Percentiles rank a stretch among this genome's conserved stretches.
Evolutionary conservation across 805 yeast species (phyloP).

Genomic region (Ogataea paraovalis): DNA sequence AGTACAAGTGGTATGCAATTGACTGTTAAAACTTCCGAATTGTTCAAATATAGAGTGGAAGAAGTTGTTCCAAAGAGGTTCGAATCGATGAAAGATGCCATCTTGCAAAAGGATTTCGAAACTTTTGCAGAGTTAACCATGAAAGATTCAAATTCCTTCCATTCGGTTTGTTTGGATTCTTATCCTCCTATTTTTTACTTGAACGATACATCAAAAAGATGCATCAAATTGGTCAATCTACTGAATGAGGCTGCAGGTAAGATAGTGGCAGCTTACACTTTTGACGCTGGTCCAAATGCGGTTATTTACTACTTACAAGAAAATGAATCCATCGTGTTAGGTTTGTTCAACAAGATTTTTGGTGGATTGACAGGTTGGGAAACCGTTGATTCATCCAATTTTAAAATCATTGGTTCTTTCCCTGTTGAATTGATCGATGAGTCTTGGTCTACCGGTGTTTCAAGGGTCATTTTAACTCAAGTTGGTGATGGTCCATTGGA

Average conservation of each 20-base stretch:
- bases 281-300: slow-evolving; percentile 99
- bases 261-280: slow-evolving; percentile 90
- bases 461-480: slow-evolving; percentile 76
- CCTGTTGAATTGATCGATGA: slow-evolving; percentile 28
- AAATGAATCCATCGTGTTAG: slow-evolving; percentile 70
- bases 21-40: slow-evolving; percentile 84
- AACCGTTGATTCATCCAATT: slow-evolving; percentile 17
- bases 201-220: slow-evolving; percentile 83
- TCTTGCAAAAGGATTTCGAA: slow-evolving; percentile 67
- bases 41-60: slow-evolving; percentile 74
- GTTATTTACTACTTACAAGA: slow-evolving; percentile 83
- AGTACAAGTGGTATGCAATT: slow-evolving; percentile 96
- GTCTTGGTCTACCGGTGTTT: slow-evolving; percentile 51
- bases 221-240: slow-evolving; percentile 72
- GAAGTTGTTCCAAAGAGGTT: slow-evolving; percentile 86
- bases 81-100: slow-evolving; percentile 75
- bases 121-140: slow-evolving; percentile 87
- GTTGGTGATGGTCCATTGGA: slow-evolving; percentile 87
- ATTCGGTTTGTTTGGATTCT: slow-evolving; percentile 95
- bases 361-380: slow-evolving; percentile 68
- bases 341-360: slow-evolving; percentile 62
- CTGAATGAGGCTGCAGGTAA: slow-evolving; percentile 67
- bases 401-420: slow-evolving; percentile 18
- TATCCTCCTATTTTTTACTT: slow-evolving; percentile 93
- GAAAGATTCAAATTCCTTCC: slow-evolving; percentile 96